These are phyloP conservation scores for Neofusicoccum umdonicola DNA, from an alignment of 2,329 filamentous ascomycete genomes.

Conservation along the genomic window DNA sequence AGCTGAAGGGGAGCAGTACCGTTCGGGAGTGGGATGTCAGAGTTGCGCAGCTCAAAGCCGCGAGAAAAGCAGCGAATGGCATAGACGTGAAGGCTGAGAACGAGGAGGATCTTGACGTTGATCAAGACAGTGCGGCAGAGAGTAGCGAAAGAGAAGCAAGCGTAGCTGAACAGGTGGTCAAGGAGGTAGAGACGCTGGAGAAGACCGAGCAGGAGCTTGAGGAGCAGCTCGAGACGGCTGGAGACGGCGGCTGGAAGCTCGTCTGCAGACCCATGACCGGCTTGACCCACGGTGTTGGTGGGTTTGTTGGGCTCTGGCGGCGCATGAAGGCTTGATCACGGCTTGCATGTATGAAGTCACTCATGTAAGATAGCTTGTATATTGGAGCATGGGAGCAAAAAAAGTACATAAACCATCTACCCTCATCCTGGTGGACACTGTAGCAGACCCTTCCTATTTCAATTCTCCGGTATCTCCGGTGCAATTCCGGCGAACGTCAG, in stretches of 20 bases:
- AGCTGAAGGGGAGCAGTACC: slow-evolving; percentile 53
- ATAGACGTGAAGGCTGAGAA: slow-evolving; percentile 21
- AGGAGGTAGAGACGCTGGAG: slow-evolving; percentile 30
- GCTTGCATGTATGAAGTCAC: not conserved
- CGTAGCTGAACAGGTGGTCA: slow-evolving; percentile 20
- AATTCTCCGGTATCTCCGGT: slow-evolving; percentile 6
- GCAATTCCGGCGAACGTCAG: not conserved
- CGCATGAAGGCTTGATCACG: slow-evolving; percentile 26
- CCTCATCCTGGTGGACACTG: not conserved
- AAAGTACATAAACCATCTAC: not conserved
- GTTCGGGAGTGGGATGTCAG: slow-evolving; percentile 65
- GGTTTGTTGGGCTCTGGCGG: slow-evolving; percentile 38
- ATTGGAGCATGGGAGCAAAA: not conserved
- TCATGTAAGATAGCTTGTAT: not conserved
- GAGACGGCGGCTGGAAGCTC: slow-evolving; percentile 33
- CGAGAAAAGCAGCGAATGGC: slow-evolving; percentile 18
- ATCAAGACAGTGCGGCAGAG: slow-evolving; percentile 21
- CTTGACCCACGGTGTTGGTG: slow-evolving; percentile 31
- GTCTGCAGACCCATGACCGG: slow-evolving; percentile 32
- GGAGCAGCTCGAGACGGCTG: slow-evolving; percentile 11
- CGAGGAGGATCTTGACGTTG: slow-evolving; percentile 7
- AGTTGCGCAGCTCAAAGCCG: slow-evolving; percentile 27
- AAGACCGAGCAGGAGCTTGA: slow-evolving; percentile 20
- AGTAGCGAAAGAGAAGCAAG: not conserved
- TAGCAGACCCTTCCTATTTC: not conserved